A percentile compares a stretch with the other conserved stretches of the same genome.
Evolutionary conservation across 1,139 yeast genomes (phyloP).

Genomic region (Zygoascus meyerae): DNA sequence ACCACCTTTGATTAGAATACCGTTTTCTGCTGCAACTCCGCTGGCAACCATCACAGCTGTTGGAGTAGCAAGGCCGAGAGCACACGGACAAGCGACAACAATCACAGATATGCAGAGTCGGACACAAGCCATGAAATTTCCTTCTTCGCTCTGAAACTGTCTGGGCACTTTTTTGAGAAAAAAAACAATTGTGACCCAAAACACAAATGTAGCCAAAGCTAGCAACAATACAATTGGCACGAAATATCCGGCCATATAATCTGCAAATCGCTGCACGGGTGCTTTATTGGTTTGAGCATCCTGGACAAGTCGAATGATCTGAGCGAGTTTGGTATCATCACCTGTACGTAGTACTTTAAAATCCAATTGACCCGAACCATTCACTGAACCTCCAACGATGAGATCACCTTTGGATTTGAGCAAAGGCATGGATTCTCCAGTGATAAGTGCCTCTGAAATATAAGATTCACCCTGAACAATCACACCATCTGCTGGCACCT

Average conservation of each 20-base stretch:
- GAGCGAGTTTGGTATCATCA: conserved; percentile 77
- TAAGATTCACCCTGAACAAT: conserved; percentile 74
- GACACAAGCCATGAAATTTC: conserved; percentile 62
- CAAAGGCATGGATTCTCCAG: conserved; percentile 85
- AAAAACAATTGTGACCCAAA: conserved; percentile 54
- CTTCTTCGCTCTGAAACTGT: conserved; percentile 49
- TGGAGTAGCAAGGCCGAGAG: conserved; percentile 93
- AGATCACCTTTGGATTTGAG: conserved; percentile 52
- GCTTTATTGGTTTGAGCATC: conserved; percentile 87
- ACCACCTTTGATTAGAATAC: conserved; percentile 91
- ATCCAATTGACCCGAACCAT: conserved; percentile 69
- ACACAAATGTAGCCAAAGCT: conserved; percentile 56
- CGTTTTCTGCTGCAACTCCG: conserved; percentile 88
- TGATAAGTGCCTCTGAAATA: conserved; percentile 78
- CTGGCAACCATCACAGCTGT: conserved; percentile 99
- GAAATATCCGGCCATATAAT: conserved; percentile 74
- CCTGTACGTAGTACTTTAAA: conserved; percentile 68
- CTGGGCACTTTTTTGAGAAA: conserved; percentile 45
- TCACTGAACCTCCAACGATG: conserved; percentile 88
- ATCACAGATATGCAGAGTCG: conserved; percentile 87
- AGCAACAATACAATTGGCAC: conserved; percentile 69
- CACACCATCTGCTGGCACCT: conserved; percentile 86
- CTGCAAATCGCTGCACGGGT: conserved; percentile 87
- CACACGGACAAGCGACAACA: conserved; percentile 98
- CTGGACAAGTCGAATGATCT: conserved; percentile 78